Percentiles rank a stretch among this genome's conserved stretches.
Conservation (phyloP, 2,329 filamentous ascomycete species). For the Talaromyces amestolkiae region DNA sequence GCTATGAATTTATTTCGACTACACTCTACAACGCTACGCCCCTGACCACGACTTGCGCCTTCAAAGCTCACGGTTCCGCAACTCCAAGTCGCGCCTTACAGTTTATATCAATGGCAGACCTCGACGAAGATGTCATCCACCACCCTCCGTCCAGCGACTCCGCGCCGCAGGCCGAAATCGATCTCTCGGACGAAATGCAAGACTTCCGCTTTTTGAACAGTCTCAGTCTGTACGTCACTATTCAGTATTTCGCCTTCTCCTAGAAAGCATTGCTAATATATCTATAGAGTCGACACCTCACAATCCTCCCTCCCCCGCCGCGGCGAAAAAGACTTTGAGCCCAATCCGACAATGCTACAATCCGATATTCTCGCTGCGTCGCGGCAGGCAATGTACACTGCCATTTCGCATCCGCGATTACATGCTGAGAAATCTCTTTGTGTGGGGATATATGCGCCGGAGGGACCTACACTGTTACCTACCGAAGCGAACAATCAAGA, state of each 20-base stretch:
- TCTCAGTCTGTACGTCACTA: slow-evolving; percentile 48
- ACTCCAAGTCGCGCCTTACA: neutral
- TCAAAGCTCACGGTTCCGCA: neutral
- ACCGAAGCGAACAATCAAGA: slow-evolving; percentile 13
- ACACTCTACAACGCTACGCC: neutral
- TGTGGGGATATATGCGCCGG: slow-evolving; percentile 74
- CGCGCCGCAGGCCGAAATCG: slow-evolving; percentile 52
- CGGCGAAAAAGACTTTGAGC: slow-evolving; percentile 96
- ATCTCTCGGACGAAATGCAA: slow-evolving; percentile 74
- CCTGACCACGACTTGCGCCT: neutral
- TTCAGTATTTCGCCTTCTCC: neutral
- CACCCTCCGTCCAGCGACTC: slow-evolving; percentile 29
- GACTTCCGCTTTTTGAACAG: slow-evolving; percentile 75
- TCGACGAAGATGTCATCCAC: slow-evolving; percentile 43
- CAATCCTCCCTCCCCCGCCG: slow-evolving; percentile 68
- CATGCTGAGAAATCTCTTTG: slow-evolving; percentile 66
- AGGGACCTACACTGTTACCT: slow-evolving; percentile 37
- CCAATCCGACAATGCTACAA: slow-evolving; percentile 82
- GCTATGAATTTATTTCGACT: neutral
- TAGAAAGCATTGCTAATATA: slow-evolving; percentile 34
- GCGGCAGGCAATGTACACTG: slow-evolving; percentile 83
- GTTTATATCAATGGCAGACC: slow-evolving; percentile 40
- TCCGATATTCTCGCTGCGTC: slow-evolving; percentile 74
- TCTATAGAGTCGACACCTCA: slow-evolving; percentile 32
- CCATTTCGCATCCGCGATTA: slow-evolving; percentile 71